phyloP scores from a whole-genome alignment of 1,139 yeast genomes.

The Zygotorulaspora mrakii region DNA sequence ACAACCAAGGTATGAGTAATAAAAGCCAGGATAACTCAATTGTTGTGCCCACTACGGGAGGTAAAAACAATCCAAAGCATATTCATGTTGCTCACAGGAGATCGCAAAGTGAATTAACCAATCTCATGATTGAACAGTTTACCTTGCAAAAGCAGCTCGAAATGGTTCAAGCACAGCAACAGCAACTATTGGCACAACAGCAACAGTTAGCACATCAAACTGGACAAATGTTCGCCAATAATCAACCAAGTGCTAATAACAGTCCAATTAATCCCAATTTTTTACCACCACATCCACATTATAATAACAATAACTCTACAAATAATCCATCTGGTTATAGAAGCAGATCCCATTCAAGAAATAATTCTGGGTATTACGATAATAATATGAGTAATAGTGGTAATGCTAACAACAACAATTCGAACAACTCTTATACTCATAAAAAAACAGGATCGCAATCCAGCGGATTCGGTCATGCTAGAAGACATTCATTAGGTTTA shows the following conservation, averaged over 20 bases:
- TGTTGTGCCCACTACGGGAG: slow-evolving; percentile 37
- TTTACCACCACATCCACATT: slow-evolving; percentile 32
- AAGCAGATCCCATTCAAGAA: slow-evolving; percentile 36
- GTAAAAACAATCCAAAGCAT: slow-evolving; percentile 45
- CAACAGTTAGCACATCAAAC: slow-evolving; percentile 45
- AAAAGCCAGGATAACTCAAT: slow-evolving; percentile 19
- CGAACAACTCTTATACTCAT: slow-evolving; percentile 28
- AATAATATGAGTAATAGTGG: slow-evolving; percentile 22
- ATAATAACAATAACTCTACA: slow-evolving; percentile 24
- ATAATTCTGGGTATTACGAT: slow-evolving; percentile 33
- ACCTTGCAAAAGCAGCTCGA: slow-evolving; percentile 91
- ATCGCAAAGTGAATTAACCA: slow-evolving; percentile 92
- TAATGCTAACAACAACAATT: slow-evolving; percentile 31
- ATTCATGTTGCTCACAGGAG: slow-evolving; percentile 91
- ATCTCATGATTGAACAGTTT: slow-evolving; percentile 88
- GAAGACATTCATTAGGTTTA: slow-evolving; percentile 90
- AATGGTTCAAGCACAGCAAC: slow-evolving; percentile 86
- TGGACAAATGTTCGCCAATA: slow-evolving; percentile 18
- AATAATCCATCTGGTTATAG: slow-evolving; percentile 26
- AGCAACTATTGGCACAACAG: slow-evolving; percentile 70
- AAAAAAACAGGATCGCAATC: slow-evolving; percentile 39
- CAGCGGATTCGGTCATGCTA: slow-evolving; percentile 59
- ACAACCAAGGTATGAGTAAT: slow-evolving; percentile 16
- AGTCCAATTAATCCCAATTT: slow-evolving; percentile 18
- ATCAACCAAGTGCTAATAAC: slow-evolving; percentile 10